Percentiles rank a stretch among this genome's conserved stretches.
These are phyloP conservation scores for Venturia pyrina DNA, from an alignment of 2,329 filamentous ascomycete genomes.

Conservation along the genomic window DNA sequence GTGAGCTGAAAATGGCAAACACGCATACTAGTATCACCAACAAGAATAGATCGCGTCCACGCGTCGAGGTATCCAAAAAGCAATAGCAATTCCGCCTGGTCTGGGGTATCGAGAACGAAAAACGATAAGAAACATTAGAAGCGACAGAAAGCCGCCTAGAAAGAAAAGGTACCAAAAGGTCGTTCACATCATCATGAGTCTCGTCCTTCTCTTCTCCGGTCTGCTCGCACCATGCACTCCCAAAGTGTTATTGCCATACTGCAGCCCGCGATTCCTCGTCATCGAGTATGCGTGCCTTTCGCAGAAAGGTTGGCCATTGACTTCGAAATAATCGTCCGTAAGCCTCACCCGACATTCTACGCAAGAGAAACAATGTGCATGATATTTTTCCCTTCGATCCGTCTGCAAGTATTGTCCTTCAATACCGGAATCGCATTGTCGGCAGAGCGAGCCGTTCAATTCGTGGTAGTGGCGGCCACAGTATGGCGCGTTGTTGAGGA, in stretches of 20 bases:
- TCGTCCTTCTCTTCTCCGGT: conserved; percentile 31
- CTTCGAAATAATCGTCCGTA: conserved; percentile 78
- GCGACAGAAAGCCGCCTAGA: neutral
- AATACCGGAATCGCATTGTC: conserved; percentile 70
- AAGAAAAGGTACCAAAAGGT: neutral
- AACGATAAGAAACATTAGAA: neutral
- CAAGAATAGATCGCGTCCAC: neutral
- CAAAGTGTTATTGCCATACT: neutral
- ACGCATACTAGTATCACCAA: neutral
- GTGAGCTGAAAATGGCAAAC: neutral
- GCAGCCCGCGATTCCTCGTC: neutral
- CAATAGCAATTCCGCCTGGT: neutral
- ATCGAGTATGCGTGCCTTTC: conserved; percentile 65
- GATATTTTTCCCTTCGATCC: conserved; percentile 66
- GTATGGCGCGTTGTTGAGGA: conserved; percentile 76
- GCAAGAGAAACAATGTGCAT: conserved; percentile 79
- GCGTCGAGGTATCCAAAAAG: neutral
- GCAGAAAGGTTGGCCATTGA: conserved; percentile 70
- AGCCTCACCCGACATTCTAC: conserved; percentile 65
- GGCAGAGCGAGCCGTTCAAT: conserved; percentile 78
- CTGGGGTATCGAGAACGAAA: neutral
- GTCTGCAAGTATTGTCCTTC: conserved; percentile 92
- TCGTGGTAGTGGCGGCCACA: conserved; percentile 90
- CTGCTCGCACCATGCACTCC: neutral
- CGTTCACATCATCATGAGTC: conserved; percentile 13